Percentiles rank a stretch among this genome's conserved stretches.
phyloP scores from a whole-genome alignment of 1,139 yeast genomes.

The Insectozyma bohioensis region DNA sequence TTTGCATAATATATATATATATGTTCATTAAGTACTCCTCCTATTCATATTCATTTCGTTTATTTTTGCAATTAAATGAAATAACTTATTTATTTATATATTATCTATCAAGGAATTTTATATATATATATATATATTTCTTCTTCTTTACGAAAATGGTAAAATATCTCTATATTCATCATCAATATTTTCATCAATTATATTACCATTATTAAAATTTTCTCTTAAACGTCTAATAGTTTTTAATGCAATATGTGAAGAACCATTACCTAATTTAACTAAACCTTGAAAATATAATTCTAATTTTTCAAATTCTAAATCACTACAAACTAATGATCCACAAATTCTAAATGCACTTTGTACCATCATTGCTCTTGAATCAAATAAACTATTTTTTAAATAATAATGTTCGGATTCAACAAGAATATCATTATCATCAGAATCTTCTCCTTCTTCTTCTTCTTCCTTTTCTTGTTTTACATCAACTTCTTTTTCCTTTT shows the following conservation, averaged over 20 bases:
- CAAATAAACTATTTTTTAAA: conserved; percentile 29
- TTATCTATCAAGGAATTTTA: not conserved
- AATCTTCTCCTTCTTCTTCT: not conserved
- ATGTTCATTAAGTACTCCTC: no score
- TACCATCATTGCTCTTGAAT: conserved; percentile 37
- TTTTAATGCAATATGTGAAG: conserved; percentile 30
- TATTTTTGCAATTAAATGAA: no score
- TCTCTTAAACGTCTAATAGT: conserved; percentile 17
- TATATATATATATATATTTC: not conserved
- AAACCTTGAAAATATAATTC: conserved; percentile 37
- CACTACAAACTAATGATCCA: conserved; percentile 16
- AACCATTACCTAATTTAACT: conserved; percentile 40
- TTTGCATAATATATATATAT: no score
- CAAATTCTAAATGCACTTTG: conserved; percentile 32
- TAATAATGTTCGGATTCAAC: conserved; percentile 33
- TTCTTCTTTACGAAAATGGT: conserved; percentile 25
- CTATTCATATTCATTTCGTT: no score
- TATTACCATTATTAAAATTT: conserved; percentile 7
- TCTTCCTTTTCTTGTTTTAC: no score
- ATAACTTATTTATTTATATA: no score
- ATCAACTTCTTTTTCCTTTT: no score
- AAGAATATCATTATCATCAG: conserved; percentile 15
- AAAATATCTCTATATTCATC: conserved; percentile 22
- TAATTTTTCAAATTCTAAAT: conserved; percentile 30
- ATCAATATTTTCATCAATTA: conserved; percentile 11